Evolutionary conservation across 805 yeast genomes (phyloP), one percentile per base, ranked within the genome.

Genomic region (Scheffersomyces ergatensis): DNA sequence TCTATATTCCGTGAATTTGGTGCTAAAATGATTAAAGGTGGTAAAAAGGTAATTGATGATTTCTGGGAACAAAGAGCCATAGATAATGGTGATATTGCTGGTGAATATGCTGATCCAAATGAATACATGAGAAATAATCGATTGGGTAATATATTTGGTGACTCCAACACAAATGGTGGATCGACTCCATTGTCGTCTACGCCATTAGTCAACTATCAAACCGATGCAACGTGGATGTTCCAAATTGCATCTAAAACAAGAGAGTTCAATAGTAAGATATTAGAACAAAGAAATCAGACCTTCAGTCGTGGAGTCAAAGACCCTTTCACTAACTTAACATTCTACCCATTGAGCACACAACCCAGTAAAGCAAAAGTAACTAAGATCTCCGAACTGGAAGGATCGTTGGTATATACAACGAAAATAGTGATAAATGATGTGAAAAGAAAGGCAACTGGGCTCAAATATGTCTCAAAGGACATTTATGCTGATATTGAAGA

Each of bases 1-100:
- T 83, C 95, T 13, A 82, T 89, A 1, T 93, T 78, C 65, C 76
- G 89, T 48, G 98, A 90, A 63, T 92, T 93, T 70, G 99, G 99
- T 4, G 86, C 96, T 18, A 79, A 80, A 45, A 80, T 90, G 37
- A 71, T 93, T 29, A 76, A 79, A 16, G 85, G 87, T 39, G 99
- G 99, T 33, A 78, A 76, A 46, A 80, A 85, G 49, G 84, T 87
- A 21, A 73, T 68, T 11, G 99, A 93, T 65, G 99, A 93, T 62
- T 93, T 90, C 60, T 87, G 90, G 70, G 95, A 85, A 56, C 77
- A 72, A 33, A 57, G 63, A 42, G 79, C 82, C 0, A 65, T 76
- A 24, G 74, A 70, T 33, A 78, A 77, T 19, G 89, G 89, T 27
- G 84, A 79, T 21, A 74, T 76, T 14, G 80, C 81, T 39, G 96